phyloP scores from a whole-genome alignment of 2,329 filamentous ascomycete species.

The Bipolaris sorokiniana region DNA sequence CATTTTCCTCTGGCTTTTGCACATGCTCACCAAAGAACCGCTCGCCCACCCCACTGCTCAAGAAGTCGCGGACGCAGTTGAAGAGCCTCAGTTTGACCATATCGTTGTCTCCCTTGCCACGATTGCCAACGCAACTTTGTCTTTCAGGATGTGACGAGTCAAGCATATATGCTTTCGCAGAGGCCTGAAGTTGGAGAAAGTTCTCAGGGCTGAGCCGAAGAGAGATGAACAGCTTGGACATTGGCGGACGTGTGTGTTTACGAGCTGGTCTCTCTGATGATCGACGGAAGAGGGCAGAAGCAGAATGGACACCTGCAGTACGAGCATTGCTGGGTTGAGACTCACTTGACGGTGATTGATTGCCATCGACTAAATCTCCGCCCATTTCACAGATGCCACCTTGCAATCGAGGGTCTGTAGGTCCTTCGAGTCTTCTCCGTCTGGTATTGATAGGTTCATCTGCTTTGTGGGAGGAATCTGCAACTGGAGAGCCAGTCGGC shows the following conservation, averaged over 20 bases:
- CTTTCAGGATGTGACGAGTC: conserved; percentile 61
- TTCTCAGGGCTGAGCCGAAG: conserved; percentile 63
- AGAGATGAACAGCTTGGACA: conserved; percentile 63
- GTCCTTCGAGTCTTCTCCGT: conserved; percentile 27
- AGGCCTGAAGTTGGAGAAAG: conserved; percentile 62
- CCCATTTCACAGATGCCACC: conserved; percentile 5
- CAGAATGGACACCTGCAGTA: conserved; percentile 58
- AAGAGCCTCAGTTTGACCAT: conserved; percentile 63
- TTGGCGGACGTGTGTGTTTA: conserved; percentile 64
- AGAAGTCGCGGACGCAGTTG: conserved; percentile 62
- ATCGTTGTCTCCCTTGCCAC: conserved; percentile 61
- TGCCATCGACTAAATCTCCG: conserved; percentile 13
- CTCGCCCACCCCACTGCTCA: conserved; percentile 58
- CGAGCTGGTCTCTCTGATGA: conserved; percentile 52
- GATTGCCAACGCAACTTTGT: conserved; percentile 63
- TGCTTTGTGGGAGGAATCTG: conserved; percentile 11
- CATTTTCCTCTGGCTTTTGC: conserved; percentile 43
- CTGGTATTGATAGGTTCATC: conserved; percentile 22
- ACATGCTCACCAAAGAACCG: conserved; percentile 56
- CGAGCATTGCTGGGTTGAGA: conserved; percentile 50
- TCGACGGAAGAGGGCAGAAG: conserved; percentile 60
- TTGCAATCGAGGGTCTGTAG: conserved; percentile 24
- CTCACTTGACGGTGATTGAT: conserved; percentile 25
- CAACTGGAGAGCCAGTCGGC: conserved; percentile 14
- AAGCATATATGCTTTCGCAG: conserved; percentile 64